Base-by-base conservation (phyloP, 2,329 filamentous ascomycete species). In the Sclerotinia spermophila region DNA sequence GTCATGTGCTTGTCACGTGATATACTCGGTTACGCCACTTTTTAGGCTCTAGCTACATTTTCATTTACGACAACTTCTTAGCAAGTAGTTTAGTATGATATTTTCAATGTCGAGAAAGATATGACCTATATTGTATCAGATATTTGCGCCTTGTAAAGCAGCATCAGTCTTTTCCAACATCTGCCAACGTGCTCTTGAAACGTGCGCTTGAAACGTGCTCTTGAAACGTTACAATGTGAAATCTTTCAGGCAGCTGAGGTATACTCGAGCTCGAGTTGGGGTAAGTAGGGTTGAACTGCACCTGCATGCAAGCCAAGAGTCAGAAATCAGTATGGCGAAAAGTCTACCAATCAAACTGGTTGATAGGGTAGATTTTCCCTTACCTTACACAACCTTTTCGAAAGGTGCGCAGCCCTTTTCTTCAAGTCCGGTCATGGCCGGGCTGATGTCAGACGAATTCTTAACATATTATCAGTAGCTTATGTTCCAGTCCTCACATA, bases 381-480 rank as follows among this genome's bases (percentile, higher is more conserved):
- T 45, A 17, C 27, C 45, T 48, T 64, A 6, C 60, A 38, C 6
- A 38, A 64, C 19, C 11, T 5, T n/a, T 60, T 27, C 2, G 13
- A 48, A 48, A 15, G 21, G 30, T 64, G 44, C 21, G 48, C 60
- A 48, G 42, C 44, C 60, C 19, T 40, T 21, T 17, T n/a, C 24
- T 21, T 62, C 27, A 62, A 51, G 44, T 65, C 61, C 44, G 61
- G 61, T 11, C 60, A 65, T 65, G 61, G 27, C 45, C 61, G 24
- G 44, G 61, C 61, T 65, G 61, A 65, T 65, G 61, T 65, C 61
- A 65, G 61, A 51, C 44, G 13, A 35, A 33, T 30, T 35, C 13
- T 51, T 30, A 17, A 65, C 33, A 65, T 40, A 48, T 65, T 65
- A 65, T 65, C 44, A 40, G 8, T 10, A 48, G 30, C 24, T n/a